Percentiles rank a stretch among this genome's conserved stretches.
Conservation (phyloP, 176 grass and related monocot genomes). For the Urochloa ruziziensis region DNA sequence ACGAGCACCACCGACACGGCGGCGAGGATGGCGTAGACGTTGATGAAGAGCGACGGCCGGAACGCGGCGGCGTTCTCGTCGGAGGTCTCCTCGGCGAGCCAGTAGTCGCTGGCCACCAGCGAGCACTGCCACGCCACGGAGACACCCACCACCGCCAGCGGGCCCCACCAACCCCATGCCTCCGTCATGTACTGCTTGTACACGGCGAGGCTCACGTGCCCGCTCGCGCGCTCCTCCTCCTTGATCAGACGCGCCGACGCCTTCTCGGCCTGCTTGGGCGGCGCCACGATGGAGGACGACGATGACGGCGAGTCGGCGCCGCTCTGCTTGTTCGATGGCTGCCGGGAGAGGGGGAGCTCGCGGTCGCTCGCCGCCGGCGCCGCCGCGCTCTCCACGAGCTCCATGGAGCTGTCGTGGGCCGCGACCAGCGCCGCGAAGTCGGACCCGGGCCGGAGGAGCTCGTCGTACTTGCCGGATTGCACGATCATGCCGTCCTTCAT, state of each 20-base stretch:
- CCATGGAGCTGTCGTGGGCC: slow-evolving; percentile 95
- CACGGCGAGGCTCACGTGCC: slow-evolving; percentile 68
- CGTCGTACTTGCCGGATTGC: slow-evolving; percentile 78
- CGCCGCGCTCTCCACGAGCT: slow-evolving; percentile 70
- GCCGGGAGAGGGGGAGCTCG: slow-evolving; percentile 36
- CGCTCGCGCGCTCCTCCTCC: slow-evolving; percentile 80
- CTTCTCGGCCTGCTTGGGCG: slow-evolving; percentile 56
- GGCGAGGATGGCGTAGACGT: slow-evolving; percentile 61
- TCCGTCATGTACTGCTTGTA: slow-evolving; percentile 89
- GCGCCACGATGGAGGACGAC: slow-evolving; percentile 21
- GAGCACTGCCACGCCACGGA: slow-evolving; percentile 61
- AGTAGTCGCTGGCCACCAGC: slow-evolving; percentile 77
- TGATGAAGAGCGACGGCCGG: slow-evolving; percentile 56
- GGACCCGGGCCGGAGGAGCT: slow-evolving; percentile 49
- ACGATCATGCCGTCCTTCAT: slow-evolving; percentile 83
- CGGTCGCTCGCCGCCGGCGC: not conserved
- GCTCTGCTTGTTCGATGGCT: slow-evolving; percentile 33
- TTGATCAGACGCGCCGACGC: slow-evolving; percentile 75
- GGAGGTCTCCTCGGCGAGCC: slow-evolving; percentile 79
- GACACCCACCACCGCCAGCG: slow-evolving; percentile 35
- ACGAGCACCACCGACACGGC: slow-evolving; percentile 53
- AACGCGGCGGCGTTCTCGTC: slow-evolving; percentile 42
- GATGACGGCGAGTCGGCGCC: not conserved
- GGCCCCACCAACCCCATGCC: slow-evolving; percentile 83
- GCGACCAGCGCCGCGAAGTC: slow-evolving; percentile 82